Conservation (phyloP, 208 protist species). For the Crithidia mellificae region DNA sequence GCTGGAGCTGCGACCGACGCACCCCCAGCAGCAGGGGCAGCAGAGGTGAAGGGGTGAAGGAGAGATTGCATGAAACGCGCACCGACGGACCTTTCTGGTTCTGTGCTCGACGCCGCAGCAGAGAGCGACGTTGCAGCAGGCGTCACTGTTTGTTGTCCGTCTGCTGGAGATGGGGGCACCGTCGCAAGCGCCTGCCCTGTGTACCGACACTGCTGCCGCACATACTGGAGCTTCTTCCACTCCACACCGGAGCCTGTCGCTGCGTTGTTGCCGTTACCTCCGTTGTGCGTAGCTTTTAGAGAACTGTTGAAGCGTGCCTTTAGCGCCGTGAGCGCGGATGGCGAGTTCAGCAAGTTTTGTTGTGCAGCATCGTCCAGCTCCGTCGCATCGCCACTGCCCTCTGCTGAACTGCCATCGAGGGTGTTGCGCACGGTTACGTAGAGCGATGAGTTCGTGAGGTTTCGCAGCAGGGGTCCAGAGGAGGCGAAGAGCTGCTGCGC, state of each 20-base stretch:
- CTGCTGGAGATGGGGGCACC: too few species aligned
- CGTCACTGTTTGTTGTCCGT: not conserved
- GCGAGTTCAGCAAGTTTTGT: slow-evolving; percentile 20
- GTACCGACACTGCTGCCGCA: slow-evolving; percentile 37
- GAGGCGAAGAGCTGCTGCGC: slow-evolving; percentile 26
- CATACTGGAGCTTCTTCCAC: slow-evolving; percentile 30
- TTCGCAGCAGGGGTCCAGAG: slow-evolving; percentile 26
- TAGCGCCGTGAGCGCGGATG: slow-evolving; percentile 8
- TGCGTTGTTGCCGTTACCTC: slow-evolving; percentile 1
- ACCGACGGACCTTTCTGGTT: slow-evolving; percentile 20
- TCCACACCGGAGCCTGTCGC: slow-evolving; percentile 5
- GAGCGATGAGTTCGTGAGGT: slow-evolving; percentile 19
- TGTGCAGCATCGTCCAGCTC: slow-evolving; percentile 22
- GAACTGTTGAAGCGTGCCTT: slow-evolving; percentile 23
- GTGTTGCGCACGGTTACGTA: slow-evolving; percentile 17
- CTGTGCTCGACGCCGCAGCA: not conserved
- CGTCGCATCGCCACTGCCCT: not conserved
- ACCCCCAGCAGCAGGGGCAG: not conserved
- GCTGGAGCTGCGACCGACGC: too few species aligned
- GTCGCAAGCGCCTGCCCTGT: slow-evolving; percentile 18
- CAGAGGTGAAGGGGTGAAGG: slow-evolving; percentile 22
- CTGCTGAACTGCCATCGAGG: slow-evolving; percentile 1
- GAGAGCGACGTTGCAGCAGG: not conserved
- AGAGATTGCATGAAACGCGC: slow-evolving; percentile 29
- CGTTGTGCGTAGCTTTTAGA: not conserved